Evolutionary conservation across 2,329 filamentous ascomycete genomes (phyloP).

Genomic region (Aspergillus jensenii): DNA sequence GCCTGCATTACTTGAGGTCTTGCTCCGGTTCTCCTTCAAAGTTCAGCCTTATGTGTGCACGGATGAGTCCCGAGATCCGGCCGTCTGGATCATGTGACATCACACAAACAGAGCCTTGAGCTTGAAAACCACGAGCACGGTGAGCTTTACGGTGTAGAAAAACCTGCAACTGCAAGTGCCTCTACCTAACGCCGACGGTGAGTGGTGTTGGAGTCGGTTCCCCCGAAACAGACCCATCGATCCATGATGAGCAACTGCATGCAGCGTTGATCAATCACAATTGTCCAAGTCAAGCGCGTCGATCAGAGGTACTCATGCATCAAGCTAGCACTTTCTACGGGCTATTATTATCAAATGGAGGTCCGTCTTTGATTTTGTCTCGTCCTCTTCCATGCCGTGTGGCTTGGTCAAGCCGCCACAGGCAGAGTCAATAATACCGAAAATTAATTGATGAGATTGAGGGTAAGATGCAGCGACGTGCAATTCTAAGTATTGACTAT

Average conservation of each 20-base stretch:
- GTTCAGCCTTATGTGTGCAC: too few relatives aligned
- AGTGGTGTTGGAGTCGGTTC: too few relatives aligned
- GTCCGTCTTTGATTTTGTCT: not conserved
- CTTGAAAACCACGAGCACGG: too few relatives aligned
- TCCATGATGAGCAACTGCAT: not conserved
- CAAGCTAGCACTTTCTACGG: not conserved
- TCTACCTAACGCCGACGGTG: too few relatives aligned
- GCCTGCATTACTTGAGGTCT: too few relatives aligned
- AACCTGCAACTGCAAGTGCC: not conserved
- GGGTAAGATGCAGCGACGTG: slow-evolving; percentile 7
- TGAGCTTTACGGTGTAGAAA: not conserved
- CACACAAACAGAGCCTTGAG: not conserved
- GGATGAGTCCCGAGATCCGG: not conserved
- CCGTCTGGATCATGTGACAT: not conserved
- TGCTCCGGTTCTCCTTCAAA: too few relatives aligned
- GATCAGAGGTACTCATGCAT: not conserved
- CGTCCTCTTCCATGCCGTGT: not conserved
- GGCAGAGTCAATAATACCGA: not conserved
- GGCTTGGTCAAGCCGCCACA: not conserved
- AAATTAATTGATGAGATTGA: slow-evolving; percentile 1
- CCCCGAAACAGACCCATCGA: not conserved
- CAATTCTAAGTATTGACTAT: slow-evolving; percentile 12
- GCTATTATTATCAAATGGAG: not conserved
- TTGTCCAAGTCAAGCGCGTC: not conserved
- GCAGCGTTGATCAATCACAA: not conserved